Evolutionary conservation across 345 rosid genomes (phyloP).

Genomic region (Hypericum perforatum): DNA sequence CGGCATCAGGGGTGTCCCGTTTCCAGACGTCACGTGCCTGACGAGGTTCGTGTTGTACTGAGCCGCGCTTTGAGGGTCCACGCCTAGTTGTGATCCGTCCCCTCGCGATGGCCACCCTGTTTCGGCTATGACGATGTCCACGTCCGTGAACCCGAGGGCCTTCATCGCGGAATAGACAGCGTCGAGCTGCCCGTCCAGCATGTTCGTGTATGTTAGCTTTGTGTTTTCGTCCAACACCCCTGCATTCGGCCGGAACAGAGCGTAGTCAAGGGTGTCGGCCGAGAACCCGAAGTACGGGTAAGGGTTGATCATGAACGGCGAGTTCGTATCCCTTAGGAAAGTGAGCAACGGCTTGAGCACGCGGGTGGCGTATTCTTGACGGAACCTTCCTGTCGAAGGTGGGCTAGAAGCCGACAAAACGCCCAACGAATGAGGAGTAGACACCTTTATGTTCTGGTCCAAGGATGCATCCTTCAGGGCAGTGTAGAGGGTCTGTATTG

Average conservation of each 20-base stretch:
- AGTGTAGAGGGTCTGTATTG: conserved; percentile 64
- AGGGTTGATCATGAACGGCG: conserved; percentile 73
- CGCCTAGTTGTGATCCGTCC: conserved; percentile 48
- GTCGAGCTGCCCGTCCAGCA: conserved; percentile 89
- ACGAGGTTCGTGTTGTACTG: conserved; percentile 57
- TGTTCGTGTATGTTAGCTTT: conserved; percentile 47
- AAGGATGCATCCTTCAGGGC: conserved; percentile 51
- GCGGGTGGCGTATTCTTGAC: conserved; percentile 48
- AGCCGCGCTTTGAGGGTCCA: conserved; percentile 41
- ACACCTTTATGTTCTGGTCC: conserved; percentile 54
- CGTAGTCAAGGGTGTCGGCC: conserved; percentile 53
- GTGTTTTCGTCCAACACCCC: conserved; percentile 49
- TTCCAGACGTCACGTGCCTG: conserved; percentile 44
- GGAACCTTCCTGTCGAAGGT: conserved; percentile 60
- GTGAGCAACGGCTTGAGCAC: conserved; percentile 67
- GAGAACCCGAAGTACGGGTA: conserved; percentile 78
- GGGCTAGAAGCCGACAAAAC: conserved; percentile 59
- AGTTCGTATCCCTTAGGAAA: conserved; percentile 49
- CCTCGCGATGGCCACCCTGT: conserved; percentile 90
- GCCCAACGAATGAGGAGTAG: conserved; percentile 78
- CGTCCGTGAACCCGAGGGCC: conserved; percentile 44
- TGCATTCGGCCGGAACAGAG: conserved; percentile 55
- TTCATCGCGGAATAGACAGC: conserved; percentile 76
- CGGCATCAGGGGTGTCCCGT: conserved; percentile 81
- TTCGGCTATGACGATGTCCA: conserved; percentile 75